A percentile compares a stretch with the other conserved stretches of the same genome.
These are phyloP conservation scores for Malbranchea cinnamomea DNA, from an alignment of 2,329 filamentous ascomycete genomes.

Conservation along the genomic window DNA sequence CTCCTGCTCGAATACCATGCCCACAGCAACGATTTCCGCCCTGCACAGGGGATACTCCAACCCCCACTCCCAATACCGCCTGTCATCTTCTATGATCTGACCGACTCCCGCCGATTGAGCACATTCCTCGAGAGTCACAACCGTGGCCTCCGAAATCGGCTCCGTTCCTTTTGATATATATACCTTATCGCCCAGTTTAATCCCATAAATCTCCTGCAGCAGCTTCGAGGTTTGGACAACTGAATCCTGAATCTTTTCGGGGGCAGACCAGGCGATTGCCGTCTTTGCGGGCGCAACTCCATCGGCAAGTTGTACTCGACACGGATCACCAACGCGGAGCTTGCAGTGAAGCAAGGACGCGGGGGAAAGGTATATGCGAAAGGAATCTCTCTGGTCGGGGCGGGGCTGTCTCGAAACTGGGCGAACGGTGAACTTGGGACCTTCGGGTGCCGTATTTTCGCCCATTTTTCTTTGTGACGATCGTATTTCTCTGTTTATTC, in stretches of 20 bases:
- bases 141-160: conserved; percentile 38
- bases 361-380: conserved; percentile 42
- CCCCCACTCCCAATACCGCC: conserved; percentile 34
- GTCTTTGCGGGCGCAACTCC: conserved; percentile 30
- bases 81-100: conserved; percentile 22
- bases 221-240: conserved; percentile 58
- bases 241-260: conserved; percentile 49
- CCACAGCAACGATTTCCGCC: conserved; percentile 54
- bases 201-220: conserved; percentile 55
- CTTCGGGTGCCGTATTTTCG: too few relatives aligned
- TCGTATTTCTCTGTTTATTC: too few relatives aligned
- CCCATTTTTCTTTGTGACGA: too few relatives aligned
- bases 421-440: conserved; percentile 37
- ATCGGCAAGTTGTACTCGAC: conserved; percentile 22
- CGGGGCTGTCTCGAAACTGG: conserved; percentile 35
- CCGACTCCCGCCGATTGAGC: conserved; percentile 15
- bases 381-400: conserved; percentile 39
- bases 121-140: conserved; percentile 44
- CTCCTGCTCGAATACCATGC: conserved; percentile 53
- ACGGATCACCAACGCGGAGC: conserved; percentile 44
- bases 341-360: conserved; percentile 41
- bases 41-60: conserved; percentile 31
- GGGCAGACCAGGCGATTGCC: conserved; percentile 48
- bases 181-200: conserved; percentile 58
- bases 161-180: conserved; percentile 41